Conservation (phyloP, 2,329 filamentous ascomycete species). For the Arthrinium puccinioides region DNA sequence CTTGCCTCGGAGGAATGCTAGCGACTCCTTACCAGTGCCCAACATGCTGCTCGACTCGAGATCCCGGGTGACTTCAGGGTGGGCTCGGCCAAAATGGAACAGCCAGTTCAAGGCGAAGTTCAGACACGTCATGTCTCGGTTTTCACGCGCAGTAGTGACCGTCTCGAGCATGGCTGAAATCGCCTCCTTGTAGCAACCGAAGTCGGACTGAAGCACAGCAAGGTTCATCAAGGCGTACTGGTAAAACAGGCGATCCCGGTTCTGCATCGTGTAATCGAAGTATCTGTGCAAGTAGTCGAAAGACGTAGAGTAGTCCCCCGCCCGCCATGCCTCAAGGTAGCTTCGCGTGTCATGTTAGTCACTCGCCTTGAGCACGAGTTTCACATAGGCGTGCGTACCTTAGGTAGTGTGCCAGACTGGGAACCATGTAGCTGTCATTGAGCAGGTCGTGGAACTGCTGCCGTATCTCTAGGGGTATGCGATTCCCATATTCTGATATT, state of each 20-base stretch:
- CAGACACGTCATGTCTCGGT: conserved; percentile 83
- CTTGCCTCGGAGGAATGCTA: conserved; percentile 77
- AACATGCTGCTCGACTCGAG: conserved; percentile 67
- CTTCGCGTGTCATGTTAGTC: too few species aligned
- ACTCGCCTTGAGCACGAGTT: too few species aligned
- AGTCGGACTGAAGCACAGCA: conserved; percentile 89
- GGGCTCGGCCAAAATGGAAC: conserved; percentile 85
- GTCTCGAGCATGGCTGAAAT: conserved; percentile 93
- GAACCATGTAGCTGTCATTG: conserved; percentile 57
- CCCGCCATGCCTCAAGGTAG: conserved; percentile 87
- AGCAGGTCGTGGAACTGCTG: conserved; percentile 64
- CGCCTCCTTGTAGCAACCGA: conserved; percentile 84
- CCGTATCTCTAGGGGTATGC: conserved; percentile 69
- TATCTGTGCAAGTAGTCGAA: conserved; percentile 91
- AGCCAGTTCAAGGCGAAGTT: conserved; percentile 97
- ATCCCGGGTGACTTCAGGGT: conserved; percentile 65
- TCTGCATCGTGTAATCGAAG: conserved; percentile 94
- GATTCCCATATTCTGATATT: conserved; percentile 59
- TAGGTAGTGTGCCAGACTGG: conserved; percentile 70
- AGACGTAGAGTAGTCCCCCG: conserved; percentile 81
- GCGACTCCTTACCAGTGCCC: conserved; percentile 71
- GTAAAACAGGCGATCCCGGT: conserved; percentile 75
- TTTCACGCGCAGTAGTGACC: conserved; percentile 88
- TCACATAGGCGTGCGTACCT: conserved; percentile 45
- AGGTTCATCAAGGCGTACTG: conserved; percentile 93